Conservation (phyloP, 2,329 filamentous ascomycete genomes). For the Clonostachys rhizophaga region DNA sequence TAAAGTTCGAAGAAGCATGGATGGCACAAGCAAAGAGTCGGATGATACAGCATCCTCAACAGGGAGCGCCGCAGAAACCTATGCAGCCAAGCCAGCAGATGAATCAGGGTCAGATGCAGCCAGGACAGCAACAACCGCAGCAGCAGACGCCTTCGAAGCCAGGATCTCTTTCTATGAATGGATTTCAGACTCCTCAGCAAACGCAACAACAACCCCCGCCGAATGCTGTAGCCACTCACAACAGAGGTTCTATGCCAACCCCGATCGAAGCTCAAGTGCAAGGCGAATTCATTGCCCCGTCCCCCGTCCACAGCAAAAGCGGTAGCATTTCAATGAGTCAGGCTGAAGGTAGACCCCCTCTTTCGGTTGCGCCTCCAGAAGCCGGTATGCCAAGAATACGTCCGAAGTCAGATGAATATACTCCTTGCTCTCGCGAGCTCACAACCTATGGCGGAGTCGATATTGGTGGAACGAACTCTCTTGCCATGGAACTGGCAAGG, state of each 20-base stretch:
- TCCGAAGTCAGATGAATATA: conserved; percentile 46
- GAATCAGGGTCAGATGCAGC: conserved; percentile 12
- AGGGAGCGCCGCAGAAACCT: not conserved
- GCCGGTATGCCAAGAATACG: conserved; percentile 22
- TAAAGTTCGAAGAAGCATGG: conserved; percentile 71
- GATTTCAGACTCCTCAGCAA: conserved; percentile 22
- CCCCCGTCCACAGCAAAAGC: conserved; percentile 33
- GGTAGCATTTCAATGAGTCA: conserved; percentile 30
- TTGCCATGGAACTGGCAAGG: conserved; percentile 63
- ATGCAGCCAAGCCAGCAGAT: not conserved
- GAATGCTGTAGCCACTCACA: not conserved
- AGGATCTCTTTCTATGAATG: conserved; percentile 23
- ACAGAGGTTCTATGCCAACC: too few relatives aligned
- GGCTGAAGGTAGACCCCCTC: conserved; percentile 10
- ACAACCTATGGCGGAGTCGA: conserved; percentile 69
- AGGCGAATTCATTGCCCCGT: conserved; percentile 14
- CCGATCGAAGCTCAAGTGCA: conserved; percentile 13
- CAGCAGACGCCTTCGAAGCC: conserved; percentile 32
- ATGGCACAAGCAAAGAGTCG: conserved; percentile 48
- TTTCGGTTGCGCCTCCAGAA: conserved; percentile 22
- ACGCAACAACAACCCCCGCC: conserved; percentile 22
- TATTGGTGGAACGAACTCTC: conserved; percentile 45
- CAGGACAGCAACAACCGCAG: conserved; percentile 31
- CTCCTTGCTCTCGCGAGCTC: conserved; percentile 47
- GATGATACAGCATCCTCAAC: conserved; percentile 36